phyloP scores from a whole-genome alignment of 2,329 filamentous ascomycete genomes.

The Xylaria sp. region DNA sequence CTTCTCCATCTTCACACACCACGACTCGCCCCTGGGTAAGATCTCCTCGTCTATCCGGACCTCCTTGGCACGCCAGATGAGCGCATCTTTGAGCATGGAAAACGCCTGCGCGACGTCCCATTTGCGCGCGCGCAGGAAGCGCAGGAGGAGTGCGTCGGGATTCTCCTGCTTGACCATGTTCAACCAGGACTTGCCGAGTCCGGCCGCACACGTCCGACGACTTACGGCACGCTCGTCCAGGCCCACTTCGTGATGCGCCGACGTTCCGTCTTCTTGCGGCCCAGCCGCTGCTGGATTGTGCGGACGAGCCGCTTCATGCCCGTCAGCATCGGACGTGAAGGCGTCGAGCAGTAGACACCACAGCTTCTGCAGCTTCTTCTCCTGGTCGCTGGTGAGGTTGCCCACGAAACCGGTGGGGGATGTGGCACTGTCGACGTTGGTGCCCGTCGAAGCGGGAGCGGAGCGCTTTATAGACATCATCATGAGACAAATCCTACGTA shows the following conservation, averaged over 20 bases:
- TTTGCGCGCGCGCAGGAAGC: no score
- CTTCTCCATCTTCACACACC: no score
- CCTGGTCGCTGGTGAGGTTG: constrained; percentile 80
- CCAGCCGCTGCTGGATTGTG: constrained; percentile 7
- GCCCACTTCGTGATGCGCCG: constrained; percentile 13
- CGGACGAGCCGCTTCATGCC: not conserved
- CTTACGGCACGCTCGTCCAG: constrained; percentile 6
- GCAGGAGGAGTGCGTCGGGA: no score
- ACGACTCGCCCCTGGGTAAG: no score
- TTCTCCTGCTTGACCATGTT: constrained; percentile 73
- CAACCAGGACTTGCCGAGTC: constrained; percentile 42
- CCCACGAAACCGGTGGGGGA: constrained; percentile 36
- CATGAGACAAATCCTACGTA: no score
- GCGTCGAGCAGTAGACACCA: not conserved
- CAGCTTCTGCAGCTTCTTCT: constrained; percentile 52
- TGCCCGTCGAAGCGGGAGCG: no score
- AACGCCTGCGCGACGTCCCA: no score
- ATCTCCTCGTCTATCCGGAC: no score
- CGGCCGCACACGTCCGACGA: not conserved
- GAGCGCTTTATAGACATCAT: not conserved
- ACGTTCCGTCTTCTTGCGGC: not conserved
- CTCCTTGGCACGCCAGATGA: no score
- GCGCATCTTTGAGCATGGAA: no score
- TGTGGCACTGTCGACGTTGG: no score
- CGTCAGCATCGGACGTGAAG: constrained; percentile 34